Conservation (phyloP, 495 filamentous ascomycete genomes). For the Hyaloscypha hepaticicola region DNA sequence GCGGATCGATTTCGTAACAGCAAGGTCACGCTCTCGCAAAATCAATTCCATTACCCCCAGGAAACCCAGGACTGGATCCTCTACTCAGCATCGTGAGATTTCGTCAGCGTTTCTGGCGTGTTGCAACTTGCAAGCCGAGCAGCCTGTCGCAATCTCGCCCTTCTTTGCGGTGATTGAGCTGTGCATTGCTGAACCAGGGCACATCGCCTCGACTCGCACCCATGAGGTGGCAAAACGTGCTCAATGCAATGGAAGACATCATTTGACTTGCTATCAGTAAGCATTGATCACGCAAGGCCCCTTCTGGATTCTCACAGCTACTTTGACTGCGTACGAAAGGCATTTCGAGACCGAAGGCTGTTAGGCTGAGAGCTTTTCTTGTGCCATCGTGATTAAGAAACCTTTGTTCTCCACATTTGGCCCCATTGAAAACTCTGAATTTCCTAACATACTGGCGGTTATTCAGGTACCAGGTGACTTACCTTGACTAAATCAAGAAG, state of each 20-base stretch:
- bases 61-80: slow-evolving; percentile 17
- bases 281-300: slow-evolving; percentile 4
- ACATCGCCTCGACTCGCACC: not conserved
- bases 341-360: not conserved
- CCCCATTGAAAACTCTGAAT: slow-evolving; percentile 21
- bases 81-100: slow-evolving; percentile 13
- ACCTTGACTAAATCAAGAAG: not conserved
- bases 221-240: slow-evolving; percentile 20
- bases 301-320: not conserved
- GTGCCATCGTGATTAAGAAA: not conserved
- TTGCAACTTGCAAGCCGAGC: no score
- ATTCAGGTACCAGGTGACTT: slow-evolving; percentile 21
- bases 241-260: slow-evolving; percentile 15
- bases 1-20: slow-evolving; percentile 16
- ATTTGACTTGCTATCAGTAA: slow-evolving; percentile 1
- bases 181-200: not conserved
- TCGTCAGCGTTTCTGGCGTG: slow-evolving; percentile 14
- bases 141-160: not conserved
- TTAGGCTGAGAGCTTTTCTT: not conserved
- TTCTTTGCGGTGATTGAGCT: slow-evolving; percentile 23
- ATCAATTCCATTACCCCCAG: slow-evolving; percentile 19
- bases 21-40: not conserved
- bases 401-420: not conserved
- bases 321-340: not conserved
- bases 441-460: slow-evolving; percentile 5